A percentile compares a stretch with the other conserved stretches of the same genome.
phyloP scores from a whole-genome alignment of 2,329 filamentous ascomycete genomes.

The Gnomoniopsis smithogilvyi region DNA sequence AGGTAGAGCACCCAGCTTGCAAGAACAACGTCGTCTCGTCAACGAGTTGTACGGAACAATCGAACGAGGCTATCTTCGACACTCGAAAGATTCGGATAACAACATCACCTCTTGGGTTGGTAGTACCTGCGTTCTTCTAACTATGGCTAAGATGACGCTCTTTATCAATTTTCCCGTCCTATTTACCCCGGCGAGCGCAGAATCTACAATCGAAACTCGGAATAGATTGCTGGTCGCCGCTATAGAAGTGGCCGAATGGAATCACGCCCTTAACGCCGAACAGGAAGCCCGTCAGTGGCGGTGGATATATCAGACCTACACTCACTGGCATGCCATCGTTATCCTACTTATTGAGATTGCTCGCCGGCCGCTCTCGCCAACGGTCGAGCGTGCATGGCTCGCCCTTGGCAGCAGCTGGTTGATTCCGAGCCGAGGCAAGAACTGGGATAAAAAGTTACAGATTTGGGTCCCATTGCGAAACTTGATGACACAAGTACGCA shows the following conservation, averaged over 20 bases:
- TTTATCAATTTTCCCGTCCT: conserved; percentile 73
- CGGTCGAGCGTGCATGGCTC: conserved; percentile 45
- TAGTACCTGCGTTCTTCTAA: conserved; percentile 51
- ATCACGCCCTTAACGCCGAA: conserved; percentile 49
- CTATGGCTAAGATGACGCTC: conserved; percentile 76
- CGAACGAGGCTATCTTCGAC: conserved; percentile 40
- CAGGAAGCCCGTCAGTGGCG: conserved; percentile 47
- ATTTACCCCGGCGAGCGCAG: conserved; percentile 37
- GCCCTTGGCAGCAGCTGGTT: conserved; percentile 43
- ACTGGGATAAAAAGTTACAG: conserved; percentile 27
- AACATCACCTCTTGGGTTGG: conserved; percentile 37
- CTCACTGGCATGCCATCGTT: conserved; percentile 56
- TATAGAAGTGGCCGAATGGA: conserved; percentile 54
- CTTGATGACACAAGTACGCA: conserved; percentile 35
- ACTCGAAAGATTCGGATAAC: conserved; percentile 26
- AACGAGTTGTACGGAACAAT: conserved; percentile 41
- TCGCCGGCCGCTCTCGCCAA: conserved; percentile 40
- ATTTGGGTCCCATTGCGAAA: conserved; percentile 40
- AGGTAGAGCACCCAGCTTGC: conserved; percentile 22
- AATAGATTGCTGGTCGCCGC: conserved; percentile 45
- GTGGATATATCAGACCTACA: conserved; percentile 58
- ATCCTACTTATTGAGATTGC: conserved; percentile 51
- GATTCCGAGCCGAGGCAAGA: conserved; percentile 30
- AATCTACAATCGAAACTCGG: conserved; percentile 35
- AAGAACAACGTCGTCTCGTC: conserved; percentile 42